Evolutionary conservation across 306 rosid genomes (phyloP), one percentile per base, ranked within the genome.

Genomic region (Lupinus albus): DNA sequence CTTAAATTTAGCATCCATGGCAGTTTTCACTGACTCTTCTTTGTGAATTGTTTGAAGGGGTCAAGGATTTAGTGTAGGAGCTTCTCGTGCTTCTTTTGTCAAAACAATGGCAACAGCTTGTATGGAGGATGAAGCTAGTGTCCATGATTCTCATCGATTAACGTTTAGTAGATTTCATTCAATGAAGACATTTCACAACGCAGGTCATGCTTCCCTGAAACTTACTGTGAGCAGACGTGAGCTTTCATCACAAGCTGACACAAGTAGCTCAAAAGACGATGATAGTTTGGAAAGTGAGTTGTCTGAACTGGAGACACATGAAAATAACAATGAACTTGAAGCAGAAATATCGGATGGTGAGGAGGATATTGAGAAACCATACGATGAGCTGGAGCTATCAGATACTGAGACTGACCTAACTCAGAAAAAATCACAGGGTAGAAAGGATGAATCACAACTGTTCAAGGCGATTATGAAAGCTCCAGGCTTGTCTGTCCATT

Each of bases 201-300:
- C 68, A 8, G 65, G 66, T 10, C 6, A 32, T 61, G 47, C 14
- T 69, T 80, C 84, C 47, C 68, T 63, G 14, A 81, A 71, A 12
- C 64, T 59, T 17, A 45, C 46, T 63, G 44, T 46, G 20, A 63
- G 51, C 66, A 80, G 79, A 30, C 80, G 85, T 0, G 65, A 81
- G 61, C 80, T 89, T 77, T 86, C 98, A 62, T 86, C 97, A 12
- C 95, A 85, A 77, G 88, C 89, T 79, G 98, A 84, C 71, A 61
- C 91, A 33, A 75, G 72, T 63, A 84, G 78, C 83, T 83, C 68
- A n/a, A 86, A 76, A 49, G 88, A 81, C 62, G 87, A 85, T 11
- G 80, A 82, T 76, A 85, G 78, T 38, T 25, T 80, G 73, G 94
- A 84, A 61, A 88, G 76, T 76, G 83, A 70, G 15, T 69, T 86